Conservation (phyloP, 2,329 filamentous ascomycete species). For the Talaromyces sp. region DNA sequence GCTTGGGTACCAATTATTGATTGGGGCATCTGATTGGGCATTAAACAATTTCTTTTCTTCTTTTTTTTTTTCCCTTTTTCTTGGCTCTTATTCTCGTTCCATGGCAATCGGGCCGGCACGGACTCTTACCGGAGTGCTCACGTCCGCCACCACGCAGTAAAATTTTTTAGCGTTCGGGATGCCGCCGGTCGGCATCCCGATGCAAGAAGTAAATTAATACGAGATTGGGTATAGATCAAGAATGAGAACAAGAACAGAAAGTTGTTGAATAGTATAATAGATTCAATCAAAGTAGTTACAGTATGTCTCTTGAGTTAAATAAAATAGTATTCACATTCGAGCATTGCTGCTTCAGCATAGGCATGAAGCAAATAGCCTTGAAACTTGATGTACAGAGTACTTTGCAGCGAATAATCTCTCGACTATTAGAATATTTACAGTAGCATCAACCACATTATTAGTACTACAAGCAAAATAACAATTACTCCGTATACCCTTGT, state of each 20-base stretch:
- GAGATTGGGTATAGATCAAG: not conserved
- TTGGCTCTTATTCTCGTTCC: not conserved
- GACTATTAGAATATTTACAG: not conserved
- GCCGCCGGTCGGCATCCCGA: not conserved
- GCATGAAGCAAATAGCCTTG: too few species aligned
- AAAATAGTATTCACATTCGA: not conserved
- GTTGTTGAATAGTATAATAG: not conserved
- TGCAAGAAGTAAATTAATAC: not conserved
- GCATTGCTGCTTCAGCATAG: not conserved
- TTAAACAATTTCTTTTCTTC: not conserved
- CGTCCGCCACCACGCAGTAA: not conserved
- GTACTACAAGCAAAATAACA: not conserved
- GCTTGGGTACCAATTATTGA: not conserved
- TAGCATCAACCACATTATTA: too few species aligned
- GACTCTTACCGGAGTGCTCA: not conserved
- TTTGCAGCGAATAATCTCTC: too few species aligned
- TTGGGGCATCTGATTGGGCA: not conserved
- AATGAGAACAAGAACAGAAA: not conserved
- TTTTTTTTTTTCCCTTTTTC: not conserved
- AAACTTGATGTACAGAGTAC: too few species aligned
- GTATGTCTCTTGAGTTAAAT: not conserved
- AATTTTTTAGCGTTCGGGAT: not conserved
- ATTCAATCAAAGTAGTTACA: not conserved
- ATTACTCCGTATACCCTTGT: not conserved
- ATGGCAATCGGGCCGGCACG: not conserved